A percentile compares a stretch with the other conserved stretches of the same genome.
These are phyloP conservation scores for Pinus tabuliformis DNA, from an alignment of 75 land plant species.

Conservation along the genomic window DNA sequence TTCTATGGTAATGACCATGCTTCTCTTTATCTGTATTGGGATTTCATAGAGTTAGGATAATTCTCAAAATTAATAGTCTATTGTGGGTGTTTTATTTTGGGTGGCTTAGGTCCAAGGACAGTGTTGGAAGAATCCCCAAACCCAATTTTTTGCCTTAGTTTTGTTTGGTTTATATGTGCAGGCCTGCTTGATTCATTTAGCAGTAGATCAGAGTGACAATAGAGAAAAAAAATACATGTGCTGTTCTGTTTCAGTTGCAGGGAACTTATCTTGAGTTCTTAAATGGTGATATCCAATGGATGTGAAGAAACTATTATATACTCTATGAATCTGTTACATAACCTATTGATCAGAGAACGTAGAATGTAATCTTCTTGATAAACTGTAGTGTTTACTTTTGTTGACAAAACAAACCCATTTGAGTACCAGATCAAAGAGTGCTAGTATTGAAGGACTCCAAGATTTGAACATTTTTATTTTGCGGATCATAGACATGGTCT, in stretches of 20 bases:
- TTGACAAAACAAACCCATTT: neutral
- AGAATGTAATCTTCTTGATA: neutral
- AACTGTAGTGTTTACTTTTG: neutral
- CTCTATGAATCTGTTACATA: neutral
- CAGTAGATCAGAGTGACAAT: neutral
- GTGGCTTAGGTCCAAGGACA: neutral
- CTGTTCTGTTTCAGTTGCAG: neutral
- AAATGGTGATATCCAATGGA: neutral
- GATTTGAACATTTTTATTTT: neutral
- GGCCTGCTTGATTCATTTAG: neutral
- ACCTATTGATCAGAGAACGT: neutral
- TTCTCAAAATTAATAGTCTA: neutral
- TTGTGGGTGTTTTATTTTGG: neutral
- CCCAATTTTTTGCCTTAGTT: neutral
- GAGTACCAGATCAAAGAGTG: neutral
- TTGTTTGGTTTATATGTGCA: neutral
- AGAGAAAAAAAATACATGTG: neutral
- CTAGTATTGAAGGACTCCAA: neutral
- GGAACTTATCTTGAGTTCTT: too few relatives aligned
- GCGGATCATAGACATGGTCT: neutral
- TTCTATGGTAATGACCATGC: neutral
- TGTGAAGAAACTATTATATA: neutral
- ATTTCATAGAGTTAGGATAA: neutral
- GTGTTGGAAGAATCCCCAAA: neutral
- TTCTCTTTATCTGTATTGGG: neutral